Conservation (phyloP, 2,329 filamentous ascomycete species). For the Fusarium floridanum region DNA sequence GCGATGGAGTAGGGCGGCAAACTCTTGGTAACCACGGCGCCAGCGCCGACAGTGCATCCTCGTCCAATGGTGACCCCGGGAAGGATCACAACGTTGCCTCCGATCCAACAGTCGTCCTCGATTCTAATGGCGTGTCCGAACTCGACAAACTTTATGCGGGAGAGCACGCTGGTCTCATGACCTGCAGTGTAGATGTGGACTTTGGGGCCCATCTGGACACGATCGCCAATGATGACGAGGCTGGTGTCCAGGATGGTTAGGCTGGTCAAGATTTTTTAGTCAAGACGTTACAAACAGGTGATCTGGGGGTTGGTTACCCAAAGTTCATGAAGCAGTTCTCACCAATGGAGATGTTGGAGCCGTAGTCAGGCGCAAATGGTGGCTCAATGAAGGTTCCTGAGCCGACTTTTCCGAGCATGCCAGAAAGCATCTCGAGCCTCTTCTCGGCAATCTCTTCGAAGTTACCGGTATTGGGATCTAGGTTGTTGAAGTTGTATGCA, state of each 20-base stretch:
- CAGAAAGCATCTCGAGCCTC: constrained; percentile 21
- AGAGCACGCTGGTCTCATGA: constrained; percentile 74
- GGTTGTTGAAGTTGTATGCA: constrained; percentile 41
- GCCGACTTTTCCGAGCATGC: constrained; percentile 39
- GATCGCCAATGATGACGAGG: constrained; percentile 75
- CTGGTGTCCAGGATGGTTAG: constrained; percentile 80
- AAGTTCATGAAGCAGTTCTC: constrained; percentile 73
- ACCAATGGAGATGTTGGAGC: constrained; percentile 73
- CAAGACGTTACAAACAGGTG: accelerated
- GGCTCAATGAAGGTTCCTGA: constrained; percentile 69
- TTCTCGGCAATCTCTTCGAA: constrained; percentile 17
- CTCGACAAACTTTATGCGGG: constrained; percentile 61
- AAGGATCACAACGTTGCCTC: constrained; percentile 62
- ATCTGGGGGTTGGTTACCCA: constrained; percentile 40
- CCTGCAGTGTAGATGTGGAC: constrained; percentile 78
- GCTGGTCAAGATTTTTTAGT: constrained; percentile 38
- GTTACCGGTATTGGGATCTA: constrained; percentile 39
- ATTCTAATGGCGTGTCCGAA: constrained; percentile 62
- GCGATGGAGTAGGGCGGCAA: constrained; percentile 63
- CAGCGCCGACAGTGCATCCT: constrained; percentile 64
- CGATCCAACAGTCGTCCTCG: constrained; percentile 69
- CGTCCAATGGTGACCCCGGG: constrained; percentile 66
- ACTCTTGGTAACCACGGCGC: constrained; percentile 63
- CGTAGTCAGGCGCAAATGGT: constrained; percentile 74
- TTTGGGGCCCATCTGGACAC: constrained; percentile 79